Evolutionary conservation across 371 early-diverging fungal genomes (phyloP), one percentile per base, ranked within the genome.

Genomic region (Lichtheimia ornata): DNA sequence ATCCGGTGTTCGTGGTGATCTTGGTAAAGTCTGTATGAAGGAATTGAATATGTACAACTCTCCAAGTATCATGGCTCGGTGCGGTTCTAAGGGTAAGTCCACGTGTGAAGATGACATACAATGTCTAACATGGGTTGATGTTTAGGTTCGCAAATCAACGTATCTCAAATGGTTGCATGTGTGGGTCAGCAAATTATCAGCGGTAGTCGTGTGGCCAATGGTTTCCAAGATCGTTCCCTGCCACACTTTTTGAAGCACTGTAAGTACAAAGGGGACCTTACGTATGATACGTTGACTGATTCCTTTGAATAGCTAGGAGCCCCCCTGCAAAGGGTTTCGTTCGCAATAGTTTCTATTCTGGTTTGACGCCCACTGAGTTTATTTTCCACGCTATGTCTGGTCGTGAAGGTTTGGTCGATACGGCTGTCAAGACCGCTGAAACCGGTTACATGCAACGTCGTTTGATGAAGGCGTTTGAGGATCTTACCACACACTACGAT

Each of bases 321-420:
- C 98, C 98, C 3, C 88, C 93, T 50, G 95, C 96, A 42, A 96
- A 97, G 76, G 99, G 99, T 67, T 99, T 99, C 84, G 99, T 99
- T 9, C 77, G 91, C 56, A 97, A 95, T 82, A 94, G 95, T 80
- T 99, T 99, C 88, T 99, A 88, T 77, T 86, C 91, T 50, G 99
- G 99, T 14, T 81, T 99, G 27, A 84, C 92, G 5, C 98, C 99
- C 3, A 87, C 95, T 1, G 99, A 99, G 73, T 99, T 99, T 73
- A 86, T 99, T 61, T 99, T 99, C 88, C 99, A 99, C 84, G 99
- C 99, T 61, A 95, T 97, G 18, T 95, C 97, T 59, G 99, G 99
- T 72, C 94, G 99, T 83, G 99, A 99, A 89, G 99, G 99, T 80
- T 82, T 99, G 63, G 98, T 99, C 57, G 99, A 99, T 82, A 99